These are phyloP conservation scores for Anacardium occidentale DNA, from an alignment of 345 rosid genomes.

Conservation along the genomic window DNA sequence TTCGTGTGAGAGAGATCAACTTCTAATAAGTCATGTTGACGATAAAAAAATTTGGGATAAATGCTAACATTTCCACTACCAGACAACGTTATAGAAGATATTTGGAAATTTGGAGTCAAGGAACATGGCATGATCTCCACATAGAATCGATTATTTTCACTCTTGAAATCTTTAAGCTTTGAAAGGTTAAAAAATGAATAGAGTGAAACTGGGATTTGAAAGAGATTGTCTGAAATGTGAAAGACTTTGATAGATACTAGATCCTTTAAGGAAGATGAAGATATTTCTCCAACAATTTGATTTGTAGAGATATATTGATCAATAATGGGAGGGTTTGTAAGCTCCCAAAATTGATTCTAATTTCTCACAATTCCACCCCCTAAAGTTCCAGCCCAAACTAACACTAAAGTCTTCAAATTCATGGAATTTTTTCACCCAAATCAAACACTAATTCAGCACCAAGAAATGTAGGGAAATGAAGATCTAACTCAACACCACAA, in stretches of 20 bases:
- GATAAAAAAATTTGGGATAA: background rate
- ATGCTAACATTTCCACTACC: background rate
- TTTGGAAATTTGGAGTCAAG: background rate
- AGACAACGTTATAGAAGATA: background rate
- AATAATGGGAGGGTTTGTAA: too few relatives aligned
- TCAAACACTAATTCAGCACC: too few relatives aligned
- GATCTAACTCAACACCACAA: too few relatives aligned
- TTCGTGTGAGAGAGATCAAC: background rate
- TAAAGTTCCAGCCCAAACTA: too few relatives aligned
- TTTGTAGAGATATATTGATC: background rate
- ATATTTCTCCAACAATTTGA: background rate
- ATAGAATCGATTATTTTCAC: background rate
- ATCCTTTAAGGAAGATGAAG: background rate
- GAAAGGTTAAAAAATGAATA: slow-evolving; percentile 8
- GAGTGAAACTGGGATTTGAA: slow-evolving; percentile 19
- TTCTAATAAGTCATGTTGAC: background rate
- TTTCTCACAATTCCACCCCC: too few relatives aligned
- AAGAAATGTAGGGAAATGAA: too few relatives aligned
- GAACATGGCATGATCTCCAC: background rate
- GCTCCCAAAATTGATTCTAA: too few relatives aligned
- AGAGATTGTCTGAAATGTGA: background rate
- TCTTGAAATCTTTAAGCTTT: background rate
- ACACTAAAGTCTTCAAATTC: too few relatives aligned
- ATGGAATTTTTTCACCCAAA: too few relatives aligned
- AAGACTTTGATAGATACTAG: background rate